phyloP scores from a whole-genome alignment of 2,329 filamentous ascomycete species.

The Apiospora rasikravindrae region DNA sequence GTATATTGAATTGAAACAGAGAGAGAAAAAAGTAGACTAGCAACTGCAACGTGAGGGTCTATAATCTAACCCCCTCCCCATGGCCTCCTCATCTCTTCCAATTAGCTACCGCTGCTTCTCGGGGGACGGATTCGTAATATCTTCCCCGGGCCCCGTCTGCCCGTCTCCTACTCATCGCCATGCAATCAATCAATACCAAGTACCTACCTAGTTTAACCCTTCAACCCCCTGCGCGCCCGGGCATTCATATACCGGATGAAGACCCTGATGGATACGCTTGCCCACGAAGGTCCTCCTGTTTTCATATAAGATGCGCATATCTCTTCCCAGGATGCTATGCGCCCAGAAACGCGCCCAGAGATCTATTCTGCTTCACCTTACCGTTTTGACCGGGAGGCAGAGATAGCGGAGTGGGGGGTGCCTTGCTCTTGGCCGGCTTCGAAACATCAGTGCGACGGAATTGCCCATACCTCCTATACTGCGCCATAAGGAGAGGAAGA shows the following conservation, averaged over 20 bases:
- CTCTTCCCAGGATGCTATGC: constrained; percentile 1
- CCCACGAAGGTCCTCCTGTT: background rate
- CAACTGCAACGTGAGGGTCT: background rate
- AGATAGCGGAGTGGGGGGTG: constrained; percentile 1
- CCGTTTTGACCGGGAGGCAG: background rate
- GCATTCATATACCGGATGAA: background rate
- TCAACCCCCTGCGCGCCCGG: background rate
- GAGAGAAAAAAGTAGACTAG: background rate
- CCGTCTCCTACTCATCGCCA: background rate
- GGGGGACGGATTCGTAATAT: background rate
- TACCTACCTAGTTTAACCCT: background rate
- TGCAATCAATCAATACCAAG: background rate
- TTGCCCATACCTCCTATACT: background rate
- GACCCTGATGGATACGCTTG: background rate
- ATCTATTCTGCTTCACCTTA: background rate
- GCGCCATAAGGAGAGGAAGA: background rate
- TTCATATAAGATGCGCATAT: background rate
- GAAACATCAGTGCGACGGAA: constrained; percentile 15
- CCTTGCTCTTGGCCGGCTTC: background rate
- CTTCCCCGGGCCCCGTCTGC: constrained; percentile 8
- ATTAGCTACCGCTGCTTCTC: background rate
- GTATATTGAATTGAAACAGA: background rate
- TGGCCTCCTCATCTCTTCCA: background rate
- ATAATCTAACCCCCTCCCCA: background rate
- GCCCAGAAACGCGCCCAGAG: constrained; percentile 5